Conservation (phyloP, 2,329 filamentous ascomycete species). For the Clarireedia hainanense region DNA sequence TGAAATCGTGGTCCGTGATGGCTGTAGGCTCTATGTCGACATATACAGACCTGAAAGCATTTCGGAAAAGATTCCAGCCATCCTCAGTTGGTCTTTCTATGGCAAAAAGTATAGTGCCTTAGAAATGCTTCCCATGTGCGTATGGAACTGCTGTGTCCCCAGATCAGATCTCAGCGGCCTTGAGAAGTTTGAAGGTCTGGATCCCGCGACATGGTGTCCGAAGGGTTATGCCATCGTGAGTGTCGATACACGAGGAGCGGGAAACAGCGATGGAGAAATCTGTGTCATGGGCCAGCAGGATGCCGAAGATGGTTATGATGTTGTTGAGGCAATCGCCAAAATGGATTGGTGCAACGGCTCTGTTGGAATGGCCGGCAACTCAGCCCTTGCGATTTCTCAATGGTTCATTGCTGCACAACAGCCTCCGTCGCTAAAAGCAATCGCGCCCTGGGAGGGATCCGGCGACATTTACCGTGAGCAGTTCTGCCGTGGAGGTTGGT, state of each 20-base stretch:
- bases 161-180: constrained; percentile 6
- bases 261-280: constrained; percentile 18
- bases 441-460: constrained; percentile 18
- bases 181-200: constrained; percentile 21
- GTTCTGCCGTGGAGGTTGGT: constrained; percentile 11
- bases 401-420: constrained; percentile 21
- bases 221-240: constrained; percentile 23
- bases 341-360: constrained; percentile 22
- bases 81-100: background rate
- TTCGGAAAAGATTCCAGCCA: background rate
- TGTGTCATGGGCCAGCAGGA: background rate
- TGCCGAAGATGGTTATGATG: constrained; percentile 21
- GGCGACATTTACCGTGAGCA: constrained; percentile 14
- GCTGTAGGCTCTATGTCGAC: background rate
- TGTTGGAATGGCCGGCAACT: constrained; percentile 23
- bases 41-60: background rate
- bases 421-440: constrained; percentile 12
- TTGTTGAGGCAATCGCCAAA: constrained; percentile 20
- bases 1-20: background rate
- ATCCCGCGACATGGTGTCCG: constrained; percentile 20
- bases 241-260: constrained; percentile 17
- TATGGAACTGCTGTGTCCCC: background rate
- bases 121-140: background rate
- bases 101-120: background rate
- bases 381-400: constrained; percentile 21